A percentile compares a stretch with the other conserved stretches of the same genome.
Evolutionary conservation across 352 stramenopile species (phyloP).

Genomic region (Globisporangium apiculatum): DNA sequence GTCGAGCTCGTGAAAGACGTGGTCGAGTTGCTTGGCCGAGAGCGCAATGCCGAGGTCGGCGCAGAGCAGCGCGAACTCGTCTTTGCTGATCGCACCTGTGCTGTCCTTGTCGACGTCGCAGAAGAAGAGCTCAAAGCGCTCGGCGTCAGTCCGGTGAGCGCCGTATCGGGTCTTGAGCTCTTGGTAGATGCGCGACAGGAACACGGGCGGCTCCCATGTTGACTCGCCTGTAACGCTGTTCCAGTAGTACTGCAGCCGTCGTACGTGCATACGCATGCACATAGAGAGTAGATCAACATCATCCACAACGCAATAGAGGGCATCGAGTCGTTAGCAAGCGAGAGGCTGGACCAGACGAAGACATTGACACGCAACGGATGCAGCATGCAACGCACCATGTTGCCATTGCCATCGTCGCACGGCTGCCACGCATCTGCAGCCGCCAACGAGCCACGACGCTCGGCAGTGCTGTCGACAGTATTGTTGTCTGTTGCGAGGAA

Average conservation of each 20-base stretch:
- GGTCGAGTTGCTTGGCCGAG: slow-evolving; percentile 42
- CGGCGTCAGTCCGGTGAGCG: slow-evolving; percentile 36
- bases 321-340: no score
- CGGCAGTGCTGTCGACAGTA: slow-evolving; percentile 1
- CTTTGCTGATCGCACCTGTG: slow-evolving; percentile 50
- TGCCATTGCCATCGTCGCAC: slow-evolving; percentile 52
- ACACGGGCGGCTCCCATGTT: slow-evolving; percentile 47
- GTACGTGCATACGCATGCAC: no score
- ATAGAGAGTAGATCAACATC: no score
- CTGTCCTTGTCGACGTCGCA: slow-evolving; percentile 50
- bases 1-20: slow-evolving; percentile 55
- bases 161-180: slow-evolving; percentile 49
- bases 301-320: no score
- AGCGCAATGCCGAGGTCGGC: slow-evolving; percentile 62
- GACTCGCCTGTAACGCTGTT: slow-evolving; percentile 59
- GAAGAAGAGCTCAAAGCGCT: slow-evolving; percentile 64
- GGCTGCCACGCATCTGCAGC: slow-evolving; percentile 34
- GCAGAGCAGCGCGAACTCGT: slow-evolving; percentile 60
- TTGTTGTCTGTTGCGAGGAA: slow-evolving; percentile 10
- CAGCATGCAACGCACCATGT: slow-evolving; percentile 29
- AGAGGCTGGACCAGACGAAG: no score
- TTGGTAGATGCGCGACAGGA: slow-evolving; percentile 46
- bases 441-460: background rate
- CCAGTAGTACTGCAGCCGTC: slow-evolving; percentile 53
- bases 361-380: no score